phyloP scores from a whole-genome alignment of 768 basidiomycete species.

The Lactarius hengduanensis region DNA sequence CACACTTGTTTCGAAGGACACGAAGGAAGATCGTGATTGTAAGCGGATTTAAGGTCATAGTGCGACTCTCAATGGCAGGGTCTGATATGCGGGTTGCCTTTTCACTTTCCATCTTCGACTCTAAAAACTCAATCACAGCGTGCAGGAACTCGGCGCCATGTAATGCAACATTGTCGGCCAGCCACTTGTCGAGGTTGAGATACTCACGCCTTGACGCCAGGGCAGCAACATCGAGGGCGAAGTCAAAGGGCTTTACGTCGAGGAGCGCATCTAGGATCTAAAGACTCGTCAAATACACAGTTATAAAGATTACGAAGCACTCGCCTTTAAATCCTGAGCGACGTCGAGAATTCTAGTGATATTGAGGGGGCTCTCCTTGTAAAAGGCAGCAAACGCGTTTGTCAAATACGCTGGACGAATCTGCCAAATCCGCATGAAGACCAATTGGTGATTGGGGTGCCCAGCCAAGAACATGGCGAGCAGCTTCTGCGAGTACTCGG shows the following conservation, averaged over 20 bases:
- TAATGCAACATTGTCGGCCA: constrained; percentile 78
- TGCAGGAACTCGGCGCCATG: constrained; percentile 87
- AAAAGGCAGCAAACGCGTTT: constrained; percentile 86
- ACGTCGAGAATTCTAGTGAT: constrained; percentile 94
- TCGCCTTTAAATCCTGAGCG: constrained; percentile 89
- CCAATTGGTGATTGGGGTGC: constrained; percentile 92
- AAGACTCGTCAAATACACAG: neutral
- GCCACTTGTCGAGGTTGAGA: constrained; percentile 95
- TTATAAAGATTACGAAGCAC: constrained; percentile 28
- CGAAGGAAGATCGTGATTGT: constrained; percentile 93
- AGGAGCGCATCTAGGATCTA: constrained; percentile 92
- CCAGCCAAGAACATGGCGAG: constrained; percentile 88
- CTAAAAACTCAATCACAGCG: constrained; percentile 83
- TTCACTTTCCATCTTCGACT: constrained; percentile 91
- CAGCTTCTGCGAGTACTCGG: constrained; percentile 83
- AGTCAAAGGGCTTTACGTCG: constrained; percentile 82
- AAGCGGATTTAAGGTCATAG: constrained; percentile 83
- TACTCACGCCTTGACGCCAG: constrained; percentile 91
- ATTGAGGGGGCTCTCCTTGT: constrained; percentile 88
- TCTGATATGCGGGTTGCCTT: constrained; percentile 74
- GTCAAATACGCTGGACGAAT: constrained; percentile 84
- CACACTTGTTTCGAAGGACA: constrained; percentile 80
- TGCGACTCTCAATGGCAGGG: constrained; percentile 70
- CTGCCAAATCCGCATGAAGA: constrained; percentile 96
- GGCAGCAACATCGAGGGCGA: constrained; percentile 92